Conservation (phyloP, 768 basidiomycete species). For the Phallus indusiatus region DNA sequence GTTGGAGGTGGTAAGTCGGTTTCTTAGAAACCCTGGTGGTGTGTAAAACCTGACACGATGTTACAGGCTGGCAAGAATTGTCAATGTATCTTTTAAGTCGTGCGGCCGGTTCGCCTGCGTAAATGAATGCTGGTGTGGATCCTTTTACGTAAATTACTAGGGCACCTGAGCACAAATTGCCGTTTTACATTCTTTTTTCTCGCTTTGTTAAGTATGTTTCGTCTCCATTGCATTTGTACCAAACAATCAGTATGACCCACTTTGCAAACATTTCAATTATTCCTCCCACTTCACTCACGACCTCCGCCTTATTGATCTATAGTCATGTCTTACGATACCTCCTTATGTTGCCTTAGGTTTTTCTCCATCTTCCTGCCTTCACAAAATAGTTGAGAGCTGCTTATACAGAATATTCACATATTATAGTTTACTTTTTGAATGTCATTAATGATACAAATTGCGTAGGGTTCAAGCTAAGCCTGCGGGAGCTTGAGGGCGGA, state of each 20-base stretch:
- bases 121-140: not conserved
- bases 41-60: not conserved
- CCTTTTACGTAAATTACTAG: not conserved
- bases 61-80: conserved; percentile 8
- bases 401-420: not conserved
- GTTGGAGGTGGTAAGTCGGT: conserved; percentile 67
- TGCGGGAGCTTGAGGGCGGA: conserved; percentile 50
- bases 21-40: not conserved
- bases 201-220: not conserved
- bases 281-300: not conserved
- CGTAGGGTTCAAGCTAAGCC: not conserved
- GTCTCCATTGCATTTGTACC: conserved; percentile 6
- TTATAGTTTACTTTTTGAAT: not conserved
- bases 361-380: not conserved
- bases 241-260: not conserved
- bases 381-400: not conserved
- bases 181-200: not conserved
- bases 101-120: conserved; percentile 30
- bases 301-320: conserved; percentile 2
- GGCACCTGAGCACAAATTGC: not conserved
- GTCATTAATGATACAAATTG: not conserved
- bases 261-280: not conserved
- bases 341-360: not conserved
- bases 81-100: conserved; percentile 34
- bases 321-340: not conserved